Conservation (phyloP, 2,329 filamentous ascomycete genomes). For the Myriosclerotinia curreyana region DNA sequence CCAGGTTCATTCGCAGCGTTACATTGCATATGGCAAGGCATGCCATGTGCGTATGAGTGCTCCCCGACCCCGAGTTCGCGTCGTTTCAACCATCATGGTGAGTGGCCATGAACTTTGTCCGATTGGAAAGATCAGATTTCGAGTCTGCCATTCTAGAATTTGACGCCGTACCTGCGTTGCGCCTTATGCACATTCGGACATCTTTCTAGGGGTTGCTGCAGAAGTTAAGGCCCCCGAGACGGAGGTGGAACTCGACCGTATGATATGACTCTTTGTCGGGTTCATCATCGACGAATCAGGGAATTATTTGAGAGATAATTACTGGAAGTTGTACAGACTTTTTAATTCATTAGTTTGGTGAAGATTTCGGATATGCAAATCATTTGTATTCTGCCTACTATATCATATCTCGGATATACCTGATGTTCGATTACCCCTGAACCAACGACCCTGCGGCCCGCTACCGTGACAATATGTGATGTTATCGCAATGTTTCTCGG, state of each 20-base stretch:
- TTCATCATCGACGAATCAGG: background rate
- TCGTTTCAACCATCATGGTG: background rate
- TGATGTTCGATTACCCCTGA: background rate
- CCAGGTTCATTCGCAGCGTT: background rate
- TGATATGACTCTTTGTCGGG: conserved; percentile 4
- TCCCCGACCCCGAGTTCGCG: conserved; percentile 3
- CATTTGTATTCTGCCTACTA: background rate
- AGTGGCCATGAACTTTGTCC: background rate
- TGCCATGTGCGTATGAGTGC: background rate
- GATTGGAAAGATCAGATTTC: background rate
- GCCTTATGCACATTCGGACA: background rate
- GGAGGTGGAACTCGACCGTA: background rate
- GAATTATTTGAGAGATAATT: background rate
- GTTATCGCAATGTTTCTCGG: background rate
- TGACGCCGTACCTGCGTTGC: background rate
- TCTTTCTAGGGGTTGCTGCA: background rate
- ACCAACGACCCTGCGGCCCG: background rate
- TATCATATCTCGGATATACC: background rate
- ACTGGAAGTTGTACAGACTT: background rate
- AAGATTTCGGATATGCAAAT: background rate
- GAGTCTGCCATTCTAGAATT: background rate
- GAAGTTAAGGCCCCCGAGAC: too few species aligned
- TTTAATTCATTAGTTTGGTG: background rate
- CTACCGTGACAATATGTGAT: background rate
- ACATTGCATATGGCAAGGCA: background rate